Conservation (phyloP, 495 filamentous ascomycete species). For the Penicillium fimorum region DNA sequence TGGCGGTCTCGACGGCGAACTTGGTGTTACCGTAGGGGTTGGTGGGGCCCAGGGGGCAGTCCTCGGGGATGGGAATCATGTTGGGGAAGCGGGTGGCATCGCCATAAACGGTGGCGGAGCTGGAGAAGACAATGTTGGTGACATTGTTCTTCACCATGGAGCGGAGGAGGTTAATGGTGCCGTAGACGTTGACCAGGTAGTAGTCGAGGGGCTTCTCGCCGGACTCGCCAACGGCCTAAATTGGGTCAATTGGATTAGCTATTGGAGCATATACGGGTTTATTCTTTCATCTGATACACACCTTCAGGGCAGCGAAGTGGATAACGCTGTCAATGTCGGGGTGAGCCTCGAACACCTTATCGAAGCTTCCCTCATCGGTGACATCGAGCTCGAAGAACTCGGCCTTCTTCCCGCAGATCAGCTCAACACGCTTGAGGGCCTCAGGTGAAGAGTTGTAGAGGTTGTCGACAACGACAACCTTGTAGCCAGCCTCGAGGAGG, state of each 20-base stretch:
- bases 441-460: conserved; percentile 93
- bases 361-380: conserved; percentile 76
- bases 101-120: conserved; percentile 93
- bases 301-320: conserved; percentile 97
- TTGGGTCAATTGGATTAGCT: not conserved
- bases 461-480: conserved; percentile 93
- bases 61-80: conserved; percentile 98
- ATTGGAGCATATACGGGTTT: not conserved
- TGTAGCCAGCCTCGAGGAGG: conserved; percentile 89
- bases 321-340: conserved; percentile 96
- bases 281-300: conserved; percentile 35
- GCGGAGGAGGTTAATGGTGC: conserved; percentile 81
- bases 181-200: conserved; percentile 94
- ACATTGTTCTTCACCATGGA: conserved; percentile 88
- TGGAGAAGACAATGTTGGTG: conserved; percentile 96
- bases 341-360: conserved; percentile 85
- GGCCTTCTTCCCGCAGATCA: conserved; percentile 86
- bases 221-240: conserved; percentile 91
- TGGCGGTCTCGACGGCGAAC: conserved; percentile 82
- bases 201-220: conserved; percentile 95
- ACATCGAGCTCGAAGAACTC: conserved; percentile 84
- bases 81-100: conserved; percentile 93
- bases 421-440: conserved; percentile 86
- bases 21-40: conserved; percentile 98
- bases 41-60: conserved; percentile 92